phyloP scores from a whole-genome alignment of 2,329 filamentous ascomycete species.

The Neurospora sp. region DNA sequence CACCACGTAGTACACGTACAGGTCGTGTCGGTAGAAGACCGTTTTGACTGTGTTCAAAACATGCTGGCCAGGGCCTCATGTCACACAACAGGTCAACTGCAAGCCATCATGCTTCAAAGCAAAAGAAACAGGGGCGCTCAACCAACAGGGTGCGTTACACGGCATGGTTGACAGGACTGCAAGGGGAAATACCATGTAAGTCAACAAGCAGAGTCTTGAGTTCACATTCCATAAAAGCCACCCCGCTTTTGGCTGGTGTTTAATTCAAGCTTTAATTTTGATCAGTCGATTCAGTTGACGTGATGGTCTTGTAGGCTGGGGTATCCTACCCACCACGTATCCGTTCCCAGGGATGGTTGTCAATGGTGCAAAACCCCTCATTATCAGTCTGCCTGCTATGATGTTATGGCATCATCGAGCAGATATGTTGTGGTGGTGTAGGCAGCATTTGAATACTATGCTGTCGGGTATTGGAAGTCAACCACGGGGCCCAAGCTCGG shows the following conservation, averaged over 20 bases:
- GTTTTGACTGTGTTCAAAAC: not conserved
- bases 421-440: not conserved
- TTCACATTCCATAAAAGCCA: not conserved
- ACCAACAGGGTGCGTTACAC: slow-evolving; percentile 5
- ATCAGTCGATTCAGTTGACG: not conserved
- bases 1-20: not conserved
- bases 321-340: not conserved
- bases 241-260: not conserved
- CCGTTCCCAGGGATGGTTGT: not conserved
- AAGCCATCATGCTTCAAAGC: slow-evolving; percentile 15
- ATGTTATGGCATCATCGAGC: not conserved
- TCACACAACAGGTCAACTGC: slow-evolving; percentile 14
- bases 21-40: not conserved
- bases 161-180: not conserved
- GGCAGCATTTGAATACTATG: not conserved
- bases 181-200: not conserved
- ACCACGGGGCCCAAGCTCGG: not conserved
- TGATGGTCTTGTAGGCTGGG: not conserved
- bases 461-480: not conserved
- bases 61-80: slow-evolving; percentile 2
- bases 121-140: not conserved
- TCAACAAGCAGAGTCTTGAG: not conserved
- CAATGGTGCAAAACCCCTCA: not conserved
- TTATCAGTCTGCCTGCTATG: not conserved
- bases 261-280: not conserved